Evolutionary conservation across 1,284 basidiomycete genomes (phyloP).

Genomic region (Ustilago trichophora): DNA sequence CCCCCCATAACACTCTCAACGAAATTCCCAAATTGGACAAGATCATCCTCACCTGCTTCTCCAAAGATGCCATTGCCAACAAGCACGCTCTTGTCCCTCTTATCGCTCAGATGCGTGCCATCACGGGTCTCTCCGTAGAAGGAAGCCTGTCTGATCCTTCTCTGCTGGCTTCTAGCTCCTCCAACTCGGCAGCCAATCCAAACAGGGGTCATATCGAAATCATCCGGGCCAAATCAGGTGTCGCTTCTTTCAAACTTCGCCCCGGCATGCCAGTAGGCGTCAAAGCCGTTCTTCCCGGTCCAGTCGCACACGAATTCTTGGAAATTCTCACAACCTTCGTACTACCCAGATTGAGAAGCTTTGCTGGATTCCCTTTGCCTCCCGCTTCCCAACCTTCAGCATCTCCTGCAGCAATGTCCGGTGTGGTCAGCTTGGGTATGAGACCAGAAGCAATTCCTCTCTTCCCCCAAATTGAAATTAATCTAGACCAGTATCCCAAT

Average conservation of each 20-base stretch:
- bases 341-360: constrained; percentile 88
- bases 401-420: constrained; percentile 76
- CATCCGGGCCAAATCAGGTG: constrained; percentile 78
- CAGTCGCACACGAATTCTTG: constrained; percentile 93
- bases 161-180: constrained; percentile 1
- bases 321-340: constrained; percentile 91
- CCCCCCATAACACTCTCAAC: constrained; percentile 29
- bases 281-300: constrained; percentile 87
- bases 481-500: constrained; percentile 64
- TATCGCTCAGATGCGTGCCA: constrained; percentile 85
- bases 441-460: constrained; percentile 83
- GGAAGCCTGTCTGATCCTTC: constrained; percentile 52
- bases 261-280: constrained; percentile 83
- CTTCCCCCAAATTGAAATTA: constrained; percentile 74
- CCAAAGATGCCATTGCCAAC: constrained; percentile 73
- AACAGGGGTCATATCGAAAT: constrained; percentile 74
- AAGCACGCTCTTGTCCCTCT: constrained; percentile 81
- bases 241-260: constrained; percentile 84
- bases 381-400: constrained; percentile 67
- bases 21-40: constrained; percentile 77
- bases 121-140: constrained; percentile 79
- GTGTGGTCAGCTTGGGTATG: constrained; percentile 88
- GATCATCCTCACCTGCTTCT: constrained; percentile 71
- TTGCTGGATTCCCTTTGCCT: constrained; percentile 80
- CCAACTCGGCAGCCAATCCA: background rate